Percentiles rank a stretch among this genome's conserved stretches.
phyloP scores from a whole-genome alignment of 2,329 filamentous ascomycete genomes.

The Neopestalotiopsis clavispora region DNA sequence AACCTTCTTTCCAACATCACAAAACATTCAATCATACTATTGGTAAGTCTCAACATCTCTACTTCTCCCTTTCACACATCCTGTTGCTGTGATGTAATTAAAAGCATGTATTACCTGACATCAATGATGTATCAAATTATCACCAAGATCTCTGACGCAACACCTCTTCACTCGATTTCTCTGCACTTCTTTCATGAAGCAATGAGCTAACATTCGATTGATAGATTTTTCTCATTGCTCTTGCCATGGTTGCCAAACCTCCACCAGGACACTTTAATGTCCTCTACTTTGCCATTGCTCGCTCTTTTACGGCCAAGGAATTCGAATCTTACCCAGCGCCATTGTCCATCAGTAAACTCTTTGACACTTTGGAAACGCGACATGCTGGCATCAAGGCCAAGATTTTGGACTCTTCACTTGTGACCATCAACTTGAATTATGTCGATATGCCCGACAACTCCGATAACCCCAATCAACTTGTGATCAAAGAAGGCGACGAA shows the following conservation, averaged over 20 bases:
- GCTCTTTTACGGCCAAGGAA: constrained; percentile 72
- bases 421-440: constrained; percentile 83
- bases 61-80: constrained; percentile 5
- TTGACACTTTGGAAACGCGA: constrained; percentile 68
- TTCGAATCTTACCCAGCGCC: constrained; percentile 71
- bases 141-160: constrained; percentile 75
- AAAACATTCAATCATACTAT: constrained; percentile 5
- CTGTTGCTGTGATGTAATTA: constrained; percentile 53
- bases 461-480: constrained; percentile 42
- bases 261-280: constrained; percentile 74
- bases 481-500: constrained; percentile 77
- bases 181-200: constrained; percentile 13
- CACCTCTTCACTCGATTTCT: constrained; percentile 21
- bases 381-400: constrained; percentile 73
- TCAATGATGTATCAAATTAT: constrained; percentile 63
- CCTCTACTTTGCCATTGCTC: constrained; percentile 81
- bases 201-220: constrained; percentile 14
- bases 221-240: too few species aligned
- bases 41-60: constrained; percentile 24
- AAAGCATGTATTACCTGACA: constrained; percentile 66
- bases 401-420: constrained; percentile 73
- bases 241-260: constrained; percentile 47
- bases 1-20: constrained; percentile 2
- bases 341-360: constrained; percentile 65
- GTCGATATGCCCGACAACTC: constrained; percentile 66